Conservation (phyloP, 2,329 filamentous ascomycete species). For the Pseudogymnoascus sp. region DNA sequence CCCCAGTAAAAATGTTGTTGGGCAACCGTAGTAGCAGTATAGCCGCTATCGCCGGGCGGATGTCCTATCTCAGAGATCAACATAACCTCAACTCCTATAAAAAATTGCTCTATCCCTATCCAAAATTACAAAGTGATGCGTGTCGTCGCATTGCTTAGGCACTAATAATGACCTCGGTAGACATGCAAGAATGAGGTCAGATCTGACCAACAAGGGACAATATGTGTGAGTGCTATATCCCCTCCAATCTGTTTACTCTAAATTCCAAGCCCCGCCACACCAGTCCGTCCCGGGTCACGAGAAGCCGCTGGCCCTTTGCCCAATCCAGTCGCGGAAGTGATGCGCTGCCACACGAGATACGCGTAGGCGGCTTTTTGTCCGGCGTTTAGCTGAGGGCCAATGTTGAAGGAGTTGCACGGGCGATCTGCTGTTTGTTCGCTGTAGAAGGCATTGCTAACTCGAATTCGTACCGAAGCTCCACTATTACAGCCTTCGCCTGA, state of each 20-base stretch:
- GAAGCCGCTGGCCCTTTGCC: not conserved
- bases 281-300: not conserved
- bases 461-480: not conserved
- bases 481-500: slow-evolving; percentile 6
- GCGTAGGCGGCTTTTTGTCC: not conserved
- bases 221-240: not conserved
- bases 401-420: not conserved
- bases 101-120: not conserved
- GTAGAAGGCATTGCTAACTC: slow-evolving; percentile 2
- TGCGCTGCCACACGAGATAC: slow-evolving; percentile 2
- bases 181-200: slow-evolving; percentile 7
- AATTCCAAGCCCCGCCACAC: slow-evolving; percentile 3
- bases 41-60: slow-evolving; percentile 3
- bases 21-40: not conserved
- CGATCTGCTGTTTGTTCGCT: not conserved
- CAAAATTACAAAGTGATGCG: not conserved
- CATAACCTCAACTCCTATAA: not conserved
- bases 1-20: not conserved
- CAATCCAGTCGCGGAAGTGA: slow-evolving; percentile 1
- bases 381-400: not conserved
- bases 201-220: not conserved
- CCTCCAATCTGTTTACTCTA: not conserved
- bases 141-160: slow-evolving; percentile 1
- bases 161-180: slow-evolving; percentile 6
- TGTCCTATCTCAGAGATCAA: not conserved